These are phyloP conservation scores for Tetracladium setigerum DNA, from an alignment of 495 filamentous ascomycete species.

Conservation along the genomic window DNA sequence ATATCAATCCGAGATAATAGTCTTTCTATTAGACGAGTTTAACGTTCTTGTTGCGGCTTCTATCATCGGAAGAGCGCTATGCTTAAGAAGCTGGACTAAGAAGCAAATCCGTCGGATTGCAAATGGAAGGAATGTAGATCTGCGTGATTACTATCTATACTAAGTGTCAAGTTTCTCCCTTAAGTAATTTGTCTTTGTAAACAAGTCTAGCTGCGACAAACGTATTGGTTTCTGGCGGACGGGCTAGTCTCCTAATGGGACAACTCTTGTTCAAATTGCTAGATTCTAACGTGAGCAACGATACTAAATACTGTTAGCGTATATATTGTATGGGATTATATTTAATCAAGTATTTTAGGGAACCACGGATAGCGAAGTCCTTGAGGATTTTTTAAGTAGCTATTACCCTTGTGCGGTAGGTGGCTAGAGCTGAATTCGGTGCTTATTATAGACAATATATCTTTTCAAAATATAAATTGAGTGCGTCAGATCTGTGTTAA, in stretches of 20 bases:
- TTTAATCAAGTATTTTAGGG: conserved; percentile 29
- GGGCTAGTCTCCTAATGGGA: conserved; percentile 27
- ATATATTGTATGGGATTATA: conserved; percentile 31
- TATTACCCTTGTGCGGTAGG: conserved; percentile 28
- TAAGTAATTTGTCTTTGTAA: conserved; percentile 28
- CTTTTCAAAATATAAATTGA: conserved; percentile 28
- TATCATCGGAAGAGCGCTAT: conserved; percentile 23
- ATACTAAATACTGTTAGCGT: conserved; percentile 33
- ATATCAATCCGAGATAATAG: conserved; percentile 27
- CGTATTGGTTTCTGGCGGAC: conserved; percentile 22
- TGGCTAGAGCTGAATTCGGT: conserved; percentile 35
- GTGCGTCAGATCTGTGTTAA: conserved; percentile 28
- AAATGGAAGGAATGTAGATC: conserved; percentile 26
- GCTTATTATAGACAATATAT: conserved; percentile 39
- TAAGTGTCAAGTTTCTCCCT: conserved; percentile 25
- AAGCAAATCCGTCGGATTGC: conserved; percentile 26
- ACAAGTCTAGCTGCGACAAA: conserved; percentile 30
- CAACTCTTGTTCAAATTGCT: conserved; percentile 27
- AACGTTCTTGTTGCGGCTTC: conserved; percentile 14
- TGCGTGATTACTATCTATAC: conserved; percentile 29
- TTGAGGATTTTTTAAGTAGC: conserved; percentile 36
- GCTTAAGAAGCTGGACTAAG: conserved; percentile 22
- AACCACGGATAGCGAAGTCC: conserved; percentile 29
- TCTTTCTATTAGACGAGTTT: conserved; percentile 30
- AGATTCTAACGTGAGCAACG: conserved; percentile 24